Conservation (phyloP, 345 rosid species). For the Brassica napus region Da-Ae NC_063447.1:39012001-39012500, state of each 20-base stretch:
- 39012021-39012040: background rate
- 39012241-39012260: constrained; percentile 65
- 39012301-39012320: constrained; percentile 31
- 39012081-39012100: no score
- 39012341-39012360: no score
- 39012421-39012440: no score
- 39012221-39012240: constrained; percentile 77
- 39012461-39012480: no score
- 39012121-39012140: background rate
- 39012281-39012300: no score
- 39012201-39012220: constrained; percentile 53
- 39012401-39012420: no score
- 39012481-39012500: no score
- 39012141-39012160: background rate
- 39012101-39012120: constrained; percentile 50
- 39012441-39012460: no score
- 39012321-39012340: no score
- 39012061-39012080: no score
- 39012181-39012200: background rate
- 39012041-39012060: background rate
- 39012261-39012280: background rate
- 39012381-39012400: no score
- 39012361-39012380: no score
- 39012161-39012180: background rate
- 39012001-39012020: background rate